Evolutionary conservation across 495 filamentous ascomycete genomes (phyloP), one percentile per base, ranked within the genome.

Genomic region (Xylaria telfairii): DNA sequence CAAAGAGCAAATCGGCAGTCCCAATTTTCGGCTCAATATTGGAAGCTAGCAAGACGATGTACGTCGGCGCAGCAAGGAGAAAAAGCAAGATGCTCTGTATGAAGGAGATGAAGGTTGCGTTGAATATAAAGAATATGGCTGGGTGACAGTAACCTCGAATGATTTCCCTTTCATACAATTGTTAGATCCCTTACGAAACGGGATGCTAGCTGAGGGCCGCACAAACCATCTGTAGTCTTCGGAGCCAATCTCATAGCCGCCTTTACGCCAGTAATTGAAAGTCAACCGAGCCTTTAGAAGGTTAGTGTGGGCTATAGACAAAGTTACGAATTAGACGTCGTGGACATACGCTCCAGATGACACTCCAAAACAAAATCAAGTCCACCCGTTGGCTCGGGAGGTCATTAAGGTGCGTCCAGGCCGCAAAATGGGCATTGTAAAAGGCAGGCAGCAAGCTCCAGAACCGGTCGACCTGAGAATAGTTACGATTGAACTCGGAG

Each of bases 201-300:
- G 26, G 17, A 57, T 21, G 21, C 42, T 47, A 53, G 12, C 4
- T 59, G 26, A 13, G 37, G 56, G 30, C 37, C 63, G 17, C 42
- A 74, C 76, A 34, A 71, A 86, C 95, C 95, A 98, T 78, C 96
- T 88, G 79, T 99, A 99, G 81, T 99, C 96, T 80, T 99, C 95
- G 13, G 89, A 90, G 37, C 96, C 95, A 69, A 93, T 85, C 30
- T 83, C 81, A 78, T 98, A 99, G 21, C 96, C 96, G 24, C 96
- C 96, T 80, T 93, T 96, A 62, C 96, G 92, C 92, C 92, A 97
- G 80, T 97, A 99, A 81, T 99, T 99, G 87, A 87, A 98, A 3
- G 96, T 97, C 76, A 99, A 83, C 47, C 96, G 92, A 62, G 75
- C 69, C 66, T 74, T 71, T 10, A 44, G 39, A 26, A 65, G 19